phyloP scores from a whole-genome alignment of 2,329 filamentous ascomycete species.

The Alternaria dauci region DNA sequence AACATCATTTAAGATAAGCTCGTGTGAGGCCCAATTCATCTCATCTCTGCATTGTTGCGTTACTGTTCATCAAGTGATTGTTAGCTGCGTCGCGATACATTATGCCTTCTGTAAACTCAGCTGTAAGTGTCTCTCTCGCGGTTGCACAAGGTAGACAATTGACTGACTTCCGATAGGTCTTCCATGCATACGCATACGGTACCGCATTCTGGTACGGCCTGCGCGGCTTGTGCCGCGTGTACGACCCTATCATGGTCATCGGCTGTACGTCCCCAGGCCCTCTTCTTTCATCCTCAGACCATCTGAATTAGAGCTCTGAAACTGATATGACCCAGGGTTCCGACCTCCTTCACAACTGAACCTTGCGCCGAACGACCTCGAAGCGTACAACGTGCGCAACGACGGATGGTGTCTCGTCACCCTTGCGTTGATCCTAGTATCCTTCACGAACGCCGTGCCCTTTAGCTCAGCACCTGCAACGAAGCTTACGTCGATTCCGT shows the following conservation, averaged over 20 bases:
- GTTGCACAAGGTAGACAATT: not conserved
- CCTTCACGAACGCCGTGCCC: constrained; percentile 33
- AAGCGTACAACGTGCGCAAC: constrained; percentile 36
- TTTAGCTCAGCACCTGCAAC: constrained; percentile 15
- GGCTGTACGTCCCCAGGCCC: constrained; percentile 22
- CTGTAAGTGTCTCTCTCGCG: not conserved
- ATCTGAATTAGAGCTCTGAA: not conserved
- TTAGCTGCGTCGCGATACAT: not conserved
- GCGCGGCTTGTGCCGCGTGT: constrained; percentile 34
- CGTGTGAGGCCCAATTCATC: not conserved
- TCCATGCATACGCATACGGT: constrained; percentile 37
- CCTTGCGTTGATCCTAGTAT: constrained; percentile 34
- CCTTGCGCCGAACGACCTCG: constrained; percentile 34
- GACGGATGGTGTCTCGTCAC: constrained; percentile 41
- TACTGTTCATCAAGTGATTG: not conserved
- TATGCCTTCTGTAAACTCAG: constrained; percentile 15
- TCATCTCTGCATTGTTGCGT: not conserved
- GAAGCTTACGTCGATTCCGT: constrained; percentile 15
- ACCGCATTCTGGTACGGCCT: constrained; percentile 40
- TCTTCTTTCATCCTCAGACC: not conserved
- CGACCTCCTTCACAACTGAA: constrained; percentile 35
- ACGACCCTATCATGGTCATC: constrained; percentile 36
- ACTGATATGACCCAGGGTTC: constrained; percentile 28
- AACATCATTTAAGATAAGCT: constrained; percentile 2
- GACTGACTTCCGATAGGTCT: constrained; percentile 19